phyloP scores from a whole-genome alignment of 805 yeast genomes.

The Metschnikowia kunwiensis region DNA sequence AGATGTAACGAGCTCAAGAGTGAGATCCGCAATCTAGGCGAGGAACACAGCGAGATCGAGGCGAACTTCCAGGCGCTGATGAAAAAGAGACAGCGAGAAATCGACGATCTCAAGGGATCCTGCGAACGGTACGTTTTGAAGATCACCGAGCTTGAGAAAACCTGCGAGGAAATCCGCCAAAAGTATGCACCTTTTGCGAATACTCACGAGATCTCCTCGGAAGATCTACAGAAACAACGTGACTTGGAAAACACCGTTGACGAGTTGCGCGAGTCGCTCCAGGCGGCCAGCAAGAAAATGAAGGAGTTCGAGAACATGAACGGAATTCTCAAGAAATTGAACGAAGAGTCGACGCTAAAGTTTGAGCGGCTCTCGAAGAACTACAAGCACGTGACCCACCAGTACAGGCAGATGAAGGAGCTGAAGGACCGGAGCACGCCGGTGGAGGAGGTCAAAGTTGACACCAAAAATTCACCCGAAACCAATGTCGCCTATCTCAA shows the following conservation, averaged over 20 bases:
- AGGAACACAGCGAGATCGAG: conserved; percentile 63
- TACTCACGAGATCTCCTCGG: conserved; percentile 13
- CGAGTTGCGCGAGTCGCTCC: conserved; percentile 54
- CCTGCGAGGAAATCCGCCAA: conserved; percentile 24
- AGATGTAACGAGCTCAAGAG: conserved; percentile 55
- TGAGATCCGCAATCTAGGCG: conserved; percentile 48
- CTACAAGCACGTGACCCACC: conserved; percentile 61
- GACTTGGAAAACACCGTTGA: conserved; percentile 30
- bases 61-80: conserved; percentile 46
- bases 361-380: conserved; percentile 67
- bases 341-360: conserved; percentile 66
- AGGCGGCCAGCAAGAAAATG: conserved; percentile 46
- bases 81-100: conserved; percentile 59
- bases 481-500: conserved; percentile 71
- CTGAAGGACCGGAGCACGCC: conserved; percentile 7
- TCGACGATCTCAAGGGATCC: conserved; percentile 50
- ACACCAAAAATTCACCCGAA: conserved; percentile 16
- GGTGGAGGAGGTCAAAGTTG: neutral
- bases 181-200: conserved; percentile 25
- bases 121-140: conserved; percentile 44
- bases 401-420: conserved; percentile 46
- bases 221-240: conserved; percentile 12
- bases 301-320: conserved; percentile 57
- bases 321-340: conserved; percentile 51
- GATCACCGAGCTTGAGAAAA: conserved; percentile 38